phyloP scores from a whole-genome alignment of 1,139 yeast genomes.

The Yamadazyma oceani region DNA sequence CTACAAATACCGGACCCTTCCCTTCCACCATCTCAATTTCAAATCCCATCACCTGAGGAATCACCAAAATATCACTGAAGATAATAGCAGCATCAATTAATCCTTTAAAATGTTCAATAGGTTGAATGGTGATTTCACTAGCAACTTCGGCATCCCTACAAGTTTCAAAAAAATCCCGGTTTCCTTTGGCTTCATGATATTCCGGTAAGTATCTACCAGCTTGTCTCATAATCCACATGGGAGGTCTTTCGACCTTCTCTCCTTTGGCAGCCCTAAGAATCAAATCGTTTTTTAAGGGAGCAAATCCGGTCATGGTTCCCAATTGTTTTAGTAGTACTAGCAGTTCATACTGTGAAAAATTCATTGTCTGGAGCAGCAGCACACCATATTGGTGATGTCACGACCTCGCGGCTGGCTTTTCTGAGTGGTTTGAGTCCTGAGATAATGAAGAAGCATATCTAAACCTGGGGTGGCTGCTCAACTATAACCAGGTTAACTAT shows the following conservation, averaged over 20 bases:
- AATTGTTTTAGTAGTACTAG: too few relatives aligned
- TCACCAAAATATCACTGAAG: conserved; percentile 90
- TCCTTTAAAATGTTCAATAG: conserved; percentile 86
- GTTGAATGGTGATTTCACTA: conserved; percentile 91
- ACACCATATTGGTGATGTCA: background rate
- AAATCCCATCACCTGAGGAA: conserved; percentile 99
- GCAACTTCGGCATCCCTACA: conserved; percentile 95
- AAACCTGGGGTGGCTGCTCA: too few relatives aligned
- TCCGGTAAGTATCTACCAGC: conserved; percentile 91
- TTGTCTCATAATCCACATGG: conserved; percentile 97
- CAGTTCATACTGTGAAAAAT: too few relatives aligned
- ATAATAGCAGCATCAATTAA: conserved; percentile 95
- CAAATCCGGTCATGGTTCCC: conserved; percentile 43
- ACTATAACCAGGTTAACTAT: too few relatives aligned
- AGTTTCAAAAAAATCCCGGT: conserved; percentile 87
- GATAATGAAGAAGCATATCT: too few relatives aligned
- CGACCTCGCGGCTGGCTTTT: too few relatives aligned
- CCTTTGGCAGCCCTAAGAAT: conserved; percentile 82
- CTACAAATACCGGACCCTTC: conserved; percentile 90
- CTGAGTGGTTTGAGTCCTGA: too few relatives aligned
- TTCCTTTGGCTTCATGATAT: conserved; percentile 84
- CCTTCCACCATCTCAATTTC: conserved; percentile 92
- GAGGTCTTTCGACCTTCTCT: conserved; percentile 92
- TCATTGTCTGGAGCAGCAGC: background rate
- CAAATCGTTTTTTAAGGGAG: conserved; percentile 82